Evolutionary conservation across 192 early-diverging fungal species (phyloP).

Genomic region (Chytriomyces hyalinus): DNA sequence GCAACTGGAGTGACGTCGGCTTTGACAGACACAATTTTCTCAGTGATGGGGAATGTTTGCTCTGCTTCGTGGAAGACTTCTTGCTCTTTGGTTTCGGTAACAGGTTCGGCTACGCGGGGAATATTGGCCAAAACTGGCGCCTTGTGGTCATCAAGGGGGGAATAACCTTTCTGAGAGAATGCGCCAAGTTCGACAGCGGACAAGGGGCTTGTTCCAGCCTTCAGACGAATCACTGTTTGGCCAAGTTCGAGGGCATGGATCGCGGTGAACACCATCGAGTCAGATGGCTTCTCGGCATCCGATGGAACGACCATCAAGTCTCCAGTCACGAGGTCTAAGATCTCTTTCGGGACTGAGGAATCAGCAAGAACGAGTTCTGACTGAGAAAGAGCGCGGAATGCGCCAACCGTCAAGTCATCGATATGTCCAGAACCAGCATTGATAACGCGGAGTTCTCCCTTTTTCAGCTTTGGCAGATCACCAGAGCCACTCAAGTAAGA

Average conservation of each 20-base stretch:
- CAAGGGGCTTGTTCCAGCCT: neutral
- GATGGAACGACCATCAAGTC: constrained; percentile 24
- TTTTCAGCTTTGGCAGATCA: constrained; percentile 10
- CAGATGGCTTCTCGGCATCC: neutral
- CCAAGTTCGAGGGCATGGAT: constrained; percentile 34
- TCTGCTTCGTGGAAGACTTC: neutral
- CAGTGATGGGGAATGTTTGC: neutral
- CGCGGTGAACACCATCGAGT: constrained; percentile 15
- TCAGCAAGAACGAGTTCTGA: constrained; percentile 38
- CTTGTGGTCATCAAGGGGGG: constrained; percentile 75
- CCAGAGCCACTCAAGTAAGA: neutral
- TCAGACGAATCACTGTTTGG: constrained; percentile 36
- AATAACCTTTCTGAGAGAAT: constrained; percentile 71
- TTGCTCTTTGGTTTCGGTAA: neutral
- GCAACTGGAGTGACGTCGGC: neutral
- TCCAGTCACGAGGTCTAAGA: constrained; percentile 28
- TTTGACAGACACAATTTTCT: neutral
- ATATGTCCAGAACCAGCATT: constrained; percentile 26
- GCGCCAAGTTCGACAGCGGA: constrained; percentile 19
- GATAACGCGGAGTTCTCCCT: constrained; percentile 31
- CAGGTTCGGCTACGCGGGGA: neutral
- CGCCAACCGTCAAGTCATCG: constrained; percentile 33
- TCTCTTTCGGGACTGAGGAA: constrained; percentile 26
- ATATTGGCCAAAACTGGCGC: constrained; percentile 47
- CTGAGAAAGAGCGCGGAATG: constrained; percentile 28